phyloP scores from a whole-genome alignment of 2,329 filamentous ascomycete species.

The Pochonia chlamydosporia region DNA sequence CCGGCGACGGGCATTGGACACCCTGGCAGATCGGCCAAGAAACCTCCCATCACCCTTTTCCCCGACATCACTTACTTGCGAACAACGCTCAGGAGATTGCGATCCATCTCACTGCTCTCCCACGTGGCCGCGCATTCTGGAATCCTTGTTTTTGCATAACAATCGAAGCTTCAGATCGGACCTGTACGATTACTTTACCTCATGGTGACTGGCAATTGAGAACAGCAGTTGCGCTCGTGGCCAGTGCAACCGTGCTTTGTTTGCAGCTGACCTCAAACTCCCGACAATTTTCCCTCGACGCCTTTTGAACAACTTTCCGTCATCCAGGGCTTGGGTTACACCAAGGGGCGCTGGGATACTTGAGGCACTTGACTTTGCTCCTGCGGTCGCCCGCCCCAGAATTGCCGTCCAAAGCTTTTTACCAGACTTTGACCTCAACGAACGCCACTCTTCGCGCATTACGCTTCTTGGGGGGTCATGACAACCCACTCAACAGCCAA shows the following conservation, averaged over 20 bases:
- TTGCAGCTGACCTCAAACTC: background rate
- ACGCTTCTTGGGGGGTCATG: conserved; percentile 18
- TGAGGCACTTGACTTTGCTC: background rate
- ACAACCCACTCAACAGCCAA: conserved; percentile 21
- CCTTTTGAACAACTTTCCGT: background rate
- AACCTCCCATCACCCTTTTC: background rate
- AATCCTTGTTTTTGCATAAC: too few species aligned
- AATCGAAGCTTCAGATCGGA: too few species aligned
- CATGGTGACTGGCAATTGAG: background rate
- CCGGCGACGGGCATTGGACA: background rate
- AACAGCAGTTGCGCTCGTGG: background rate
- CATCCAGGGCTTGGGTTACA: background rate
- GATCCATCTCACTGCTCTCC: background rate
- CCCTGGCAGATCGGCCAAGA: background rate
- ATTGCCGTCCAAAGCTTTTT: background rate
- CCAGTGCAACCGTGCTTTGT: background rate
- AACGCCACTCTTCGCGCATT: background rate
- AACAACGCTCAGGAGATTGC: background rate
- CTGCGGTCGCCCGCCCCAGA: too few species aligned
- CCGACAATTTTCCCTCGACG: background rate
- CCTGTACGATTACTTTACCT: background rate
- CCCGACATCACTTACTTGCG: background rate
- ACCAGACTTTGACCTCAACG: background rate
- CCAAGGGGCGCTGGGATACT: too few species aligned
- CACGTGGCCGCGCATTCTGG: too few species aligned